Evolutionary conservation across 768 basidiomycete species (phyloP), one percentile per base, ranked within the genome.

Genomic region (Mrakia gelida): DNA sequence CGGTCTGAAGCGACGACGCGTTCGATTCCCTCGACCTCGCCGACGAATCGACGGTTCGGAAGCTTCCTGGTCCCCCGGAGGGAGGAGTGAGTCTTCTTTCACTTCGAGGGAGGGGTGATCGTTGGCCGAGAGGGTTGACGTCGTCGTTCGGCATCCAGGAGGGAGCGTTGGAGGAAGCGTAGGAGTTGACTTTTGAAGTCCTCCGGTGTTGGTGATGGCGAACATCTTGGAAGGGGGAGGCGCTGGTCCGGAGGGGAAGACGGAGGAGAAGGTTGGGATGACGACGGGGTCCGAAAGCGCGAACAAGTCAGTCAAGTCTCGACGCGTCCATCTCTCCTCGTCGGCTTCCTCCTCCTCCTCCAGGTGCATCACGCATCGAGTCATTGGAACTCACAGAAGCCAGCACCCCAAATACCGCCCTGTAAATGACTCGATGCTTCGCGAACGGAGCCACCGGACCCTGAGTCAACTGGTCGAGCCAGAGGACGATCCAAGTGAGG

Each of bases 391-490:
- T 70, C 85, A 92, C 91, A 28, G 88, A 83, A 38, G 91, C 86
- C 21, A 90, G 88, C 65, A 88, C 80, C 78, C 88, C 88, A 72
- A 89, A 87, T 21, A 89, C 81, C 10, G 86, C 87, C 81, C 88
- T 87, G 85, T 91, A 92, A 34, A 89, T 76, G 9, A 75, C 84
- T 43, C 85, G 83, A 59, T 86, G 86, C 34, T 82, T 82, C 32
- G 87, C 88, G 52, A 89, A 83, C 62, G 87, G 87, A 26, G 88
- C 90, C 62, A 91, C 89, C 54, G 87, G 85, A 49, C 90, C 90
- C 81, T 90, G 90, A 83, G 87, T 89, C 68, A 92, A 85, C 80
- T 91, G 91, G 82, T 94, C 92, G 75, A 93, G 84, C 92, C 92
- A 93, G 43, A 93, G 86, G 16, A 88, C 89, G 34, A 91, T 89